Percentiles rank a stretch among this genome's conserved stretches.
Conservation (phyloP, 352 stramenopile species). For the Phytophthora hibernalis region DNA sequence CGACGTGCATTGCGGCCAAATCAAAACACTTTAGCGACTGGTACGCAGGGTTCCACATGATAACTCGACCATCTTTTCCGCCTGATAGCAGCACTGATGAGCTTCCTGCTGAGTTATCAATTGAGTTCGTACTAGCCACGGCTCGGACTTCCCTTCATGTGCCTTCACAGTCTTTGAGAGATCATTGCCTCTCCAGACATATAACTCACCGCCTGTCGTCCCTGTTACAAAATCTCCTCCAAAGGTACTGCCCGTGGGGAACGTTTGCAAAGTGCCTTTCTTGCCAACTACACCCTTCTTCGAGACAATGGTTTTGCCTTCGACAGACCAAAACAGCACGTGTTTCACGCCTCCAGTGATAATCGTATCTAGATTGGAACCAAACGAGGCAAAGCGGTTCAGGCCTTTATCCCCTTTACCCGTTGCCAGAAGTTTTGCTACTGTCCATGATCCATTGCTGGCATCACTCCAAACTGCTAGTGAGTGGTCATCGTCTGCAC, state of each 20-base stretch:
- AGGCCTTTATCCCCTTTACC: constrained; percentile 63
- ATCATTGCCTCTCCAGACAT: constrained; percentile 64
- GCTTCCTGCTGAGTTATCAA: constrained; percentile 9
- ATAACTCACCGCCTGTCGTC: constrained; percentile 60
- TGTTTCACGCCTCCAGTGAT: constrained; percentile 76
- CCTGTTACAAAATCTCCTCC: constrained; percentile 59
- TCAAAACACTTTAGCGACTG: constrained; percentile 81
- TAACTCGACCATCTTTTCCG: constrained; percentile 75
- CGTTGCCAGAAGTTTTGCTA: constrained; percentile 47
- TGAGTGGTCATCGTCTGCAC: constrained; percentile 85
- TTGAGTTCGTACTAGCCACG: constrained; percentile 34
- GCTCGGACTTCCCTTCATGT: constrained; percentile 63
- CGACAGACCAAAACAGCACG: constrained; percentile 70
- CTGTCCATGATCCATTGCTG: constrained; percentile 75
- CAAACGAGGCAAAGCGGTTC: constrained; percentile 66
- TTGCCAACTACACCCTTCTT: constrained; percentile 74
- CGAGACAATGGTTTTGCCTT: constrained; percentile 60
- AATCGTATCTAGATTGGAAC: constrained; percentile 38
- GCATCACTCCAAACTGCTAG: constrained; percentile 78
- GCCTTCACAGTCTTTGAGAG: constrained; percentile 64
- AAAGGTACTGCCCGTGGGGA: constrained; percentile 57
- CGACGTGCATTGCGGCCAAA: constrained; percentile 43
- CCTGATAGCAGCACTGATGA: constrained; percentile 54
- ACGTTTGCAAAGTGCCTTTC: constrained; percentile 58
- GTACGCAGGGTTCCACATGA: constrained; percentile 70